Conservation (phyloP, 306 rosid species). For the Glycine latifolia region DNA sequence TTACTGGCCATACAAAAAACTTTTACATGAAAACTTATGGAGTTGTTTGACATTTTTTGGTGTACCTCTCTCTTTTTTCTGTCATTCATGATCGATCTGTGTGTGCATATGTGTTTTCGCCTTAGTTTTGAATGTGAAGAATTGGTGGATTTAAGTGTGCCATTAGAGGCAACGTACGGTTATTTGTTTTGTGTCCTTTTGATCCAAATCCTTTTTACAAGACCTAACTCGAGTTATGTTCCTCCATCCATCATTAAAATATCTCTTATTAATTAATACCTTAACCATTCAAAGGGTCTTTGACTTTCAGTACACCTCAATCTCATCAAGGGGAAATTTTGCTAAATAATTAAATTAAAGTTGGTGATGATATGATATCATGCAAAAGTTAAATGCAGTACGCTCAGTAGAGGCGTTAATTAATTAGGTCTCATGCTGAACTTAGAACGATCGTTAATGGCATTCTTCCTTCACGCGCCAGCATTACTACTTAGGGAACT, state of each 20-base stretch:
- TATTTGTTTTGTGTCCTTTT: not conserved
- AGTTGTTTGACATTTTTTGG: not conserved
- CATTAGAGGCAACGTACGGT: not conserved
- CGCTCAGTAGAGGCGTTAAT: conserved; percentile 33
- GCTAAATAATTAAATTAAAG: conserved; percentile 25
- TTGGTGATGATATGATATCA: not conserved
- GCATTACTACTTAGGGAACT: conserved; percentile 37
- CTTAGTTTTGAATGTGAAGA: not conserved
- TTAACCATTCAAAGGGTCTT: not conserved
- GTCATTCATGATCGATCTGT: not conserved
- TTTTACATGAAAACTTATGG: not conserved
- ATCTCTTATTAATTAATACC: not conserved
- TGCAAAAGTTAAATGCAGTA: conserved; percentile 27
- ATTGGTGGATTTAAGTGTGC: not conserved
- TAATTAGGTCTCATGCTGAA: conserved; percentile 42
- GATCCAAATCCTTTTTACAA: not conserved
- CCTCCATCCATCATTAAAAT: too few species aligned
- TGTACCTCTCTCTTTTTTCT: not conserved
- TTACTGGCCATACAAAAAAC: not conserved
- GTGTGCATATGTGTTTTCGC: too few species aligned
- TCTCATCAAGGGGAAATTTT: not conserved
- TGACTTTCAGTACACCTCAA: not conserved
- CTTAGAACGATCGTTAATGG: conserved; percentile 43
- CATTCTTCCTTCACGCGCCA: conserved; percentile 46
- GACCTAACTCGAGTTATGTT: not conserved